Evolutionary conservation across 305 asterid genomes (phyloP).

Genomic region (Fraxinus angustifolia): DNA sequence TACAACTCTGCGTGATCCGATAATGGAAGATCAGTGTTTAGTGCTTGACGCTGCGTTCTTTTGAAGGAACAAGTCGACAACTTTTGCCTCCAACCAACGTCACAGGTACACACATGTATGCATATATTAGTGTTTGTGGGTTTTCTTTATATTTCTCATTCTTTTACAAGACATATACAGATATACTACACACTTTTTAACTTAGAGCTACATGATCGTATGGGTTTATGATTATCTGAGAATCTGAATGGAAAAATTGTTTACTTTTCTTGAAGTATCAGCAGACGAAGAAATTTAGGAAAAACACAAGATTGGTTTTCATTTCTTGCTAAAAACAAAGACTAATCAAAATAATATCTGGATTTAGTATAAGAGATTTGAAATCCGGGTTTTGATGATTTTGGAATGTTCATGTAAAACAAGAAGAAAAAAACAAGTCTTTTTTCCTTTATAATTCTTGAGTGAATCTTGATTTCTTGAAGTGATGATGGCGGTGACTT

Average conservation of each 20-base stretch:
- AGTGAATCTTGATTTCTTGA: slow-evolving; percentile 31
- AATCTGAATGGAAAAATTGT: slow-evolving; percentile 28
- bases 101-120: slow-evolving; percentile 40
- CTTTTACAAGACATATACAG: slow-evolving; percentile 2
- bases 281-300: slow-evolving; percentile 1
- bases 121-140: slow-evolving; percentile 18
- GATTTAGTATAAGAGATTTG: neutral
- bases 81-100: slow-evolving; percentile 35
- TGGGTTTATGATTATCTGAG: slow-evolving; percentile 18
- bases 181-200: neutral
- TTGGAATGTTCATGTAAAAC: neutral
- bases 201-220: slow-evolving; percentile 8
- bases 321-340: slow-evolving; percentile 9
- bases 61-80: slow-evolving; percentile 52
- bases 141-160: slow-evolving; percentile 22
- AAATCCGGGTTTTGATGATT: neutral
- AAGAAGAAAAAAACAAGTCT: neutral
- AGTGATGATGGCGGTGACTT: slow-evolving; percentile 81
- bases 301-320: slow-evolving; percentile 17
- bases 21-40: slow-evolving; percentile 65
- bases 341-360: neutral
- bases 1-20: slow-evolving; percentile 27
- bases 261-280: slow-evolving; percentile 25
- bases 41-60: slow-evolving; percentile 70
- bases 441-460: neutral